Conservation (phyloP, 306 rosid genomes). For the Sesbania bispinosa region DNA sequence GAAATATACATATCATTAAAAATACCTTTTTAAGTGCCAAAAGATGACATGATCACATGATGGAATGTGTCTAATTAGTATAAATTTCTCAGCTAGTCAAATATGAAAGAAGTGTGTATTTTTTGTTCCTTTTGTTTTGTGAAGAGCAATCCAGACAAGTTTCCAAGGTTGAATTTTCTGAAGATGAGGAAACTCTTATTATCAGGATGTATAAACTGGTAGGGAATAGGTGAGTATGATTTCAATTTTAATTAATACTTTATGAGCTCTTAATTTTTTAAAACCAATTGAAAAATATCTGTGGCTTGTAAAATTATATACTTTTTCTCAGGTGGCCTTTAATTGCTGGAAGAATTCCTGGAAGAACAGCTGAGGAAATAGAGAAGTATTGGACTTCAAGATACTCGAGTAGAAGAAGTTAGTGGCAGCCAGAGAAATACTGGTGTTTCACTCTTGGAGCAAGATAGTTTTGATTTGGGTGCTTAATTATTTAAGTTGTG, state of each 20-base stretch:
- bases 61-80: too few species aligned
- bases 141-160: constrained; percentile 47
- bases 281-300: not conserved
- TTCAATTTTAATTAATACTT: too few species aligned
- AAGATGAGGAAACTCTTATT: constrained; percentile 83
- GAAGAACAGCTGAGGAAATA: constrained; percentile 94
- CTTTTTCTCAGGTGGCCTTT: constrained; percentile 59
- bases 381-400: constrained; percentile 79
- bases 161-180: constrained; percentile 61
- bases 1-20: too few species aligned
- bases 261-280: too few species aligned
- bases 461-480: constrained; percentile 45
- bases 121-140: not conserved
- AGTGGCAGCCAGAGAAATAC: not conserved
- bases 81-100: too few species aligned
- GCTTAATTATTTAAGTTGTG: constrained; percentile 12
- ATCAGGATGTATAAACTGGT: constrained; percentile 81
- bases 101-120: not conserved
- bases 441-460: constrained; percentile 26
- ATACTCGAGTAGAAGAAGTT: constrained; percentile 47
- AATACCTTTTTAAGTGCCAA: too few species aligned
- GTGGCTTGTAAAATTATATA: not conserved
- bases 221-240: constrained; percentile 63
- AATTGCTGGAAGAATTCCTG: constrained; percentile 94
- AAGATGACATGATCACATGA: too few species aligned